These are phyloP conservation scores for Mortierella sp. DNA, from an alignment of 371 early-diverging fungal genomes.

Conservation along the genomic window DNA sequence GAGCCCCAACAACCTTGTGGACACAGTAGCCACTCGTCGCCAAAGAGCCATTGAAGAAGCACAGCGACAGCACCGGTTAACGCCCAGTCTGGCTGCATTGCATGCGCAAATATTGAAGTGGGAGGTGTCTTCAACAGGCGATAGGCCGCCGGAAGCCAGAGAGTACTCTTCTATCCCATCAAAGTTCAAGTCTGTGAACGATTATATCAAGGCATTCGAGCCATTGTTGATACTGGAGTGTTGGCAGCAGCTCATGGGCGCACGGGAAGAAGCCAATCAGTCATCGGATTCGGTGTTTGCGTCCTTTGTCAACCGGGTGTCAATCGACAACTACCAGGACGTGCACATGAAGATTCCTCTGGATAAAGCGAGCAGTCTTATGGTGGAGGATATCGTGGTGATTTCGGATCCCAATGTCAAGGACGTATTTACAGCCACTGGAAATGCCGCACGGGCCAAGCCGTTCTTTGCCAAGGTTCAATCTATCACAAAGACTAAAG, in stretches of 20 bases:
- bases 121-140: slow-evolving; percentile 59
- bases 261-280: slow-evolving; percentile 70
- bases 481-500: slow-evolving; percentile 56
- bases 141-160: slow-evolving; percentile 58
- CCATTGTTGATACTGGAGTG: slow-evolving; percentile 87
- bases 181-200: slow-evolving; percentile 63
- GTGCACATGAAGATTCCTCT: slow-evolving; percentile 61
- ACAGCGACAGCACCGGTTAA: slow-evolving; percentile 56
- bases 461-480: slow-evolving; percentile 73
- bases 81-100: slow-evolving; percentile 59
- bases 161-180: slow-evolving; percentile 63
- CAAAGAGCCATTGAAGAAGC: slow-evolving; percentile 39
- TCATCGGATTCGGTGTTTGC: slow-evolving; percentile 60
- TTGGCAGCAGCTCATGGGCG: slow-evolving; percentile 83
- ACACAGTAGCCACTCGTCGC: slow-evolving; percentile 19
- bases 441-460: slow-evolving; percentile 29
- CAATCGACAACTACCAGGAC: slow-evolving; percentile 83
- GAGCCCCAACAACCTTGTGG: slow-evolving; percentile 10
- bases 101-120: slow-evolving; percentile 65
- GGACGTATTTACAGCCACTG: slow-evolving; percentile 27
- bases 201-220: slow-evolving; percentile 79
- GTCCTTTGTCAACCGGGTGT: slow-evolving; percentile 64
- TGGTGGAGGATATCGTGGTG: slow-evolving; percentile 37
- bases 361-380: slow-evolving; percentile 33
- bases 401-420: slow-evolving; percentile 38